Conservation (phyloP, 139 green algal species). For the Spirogloea muscicola region DNA sequence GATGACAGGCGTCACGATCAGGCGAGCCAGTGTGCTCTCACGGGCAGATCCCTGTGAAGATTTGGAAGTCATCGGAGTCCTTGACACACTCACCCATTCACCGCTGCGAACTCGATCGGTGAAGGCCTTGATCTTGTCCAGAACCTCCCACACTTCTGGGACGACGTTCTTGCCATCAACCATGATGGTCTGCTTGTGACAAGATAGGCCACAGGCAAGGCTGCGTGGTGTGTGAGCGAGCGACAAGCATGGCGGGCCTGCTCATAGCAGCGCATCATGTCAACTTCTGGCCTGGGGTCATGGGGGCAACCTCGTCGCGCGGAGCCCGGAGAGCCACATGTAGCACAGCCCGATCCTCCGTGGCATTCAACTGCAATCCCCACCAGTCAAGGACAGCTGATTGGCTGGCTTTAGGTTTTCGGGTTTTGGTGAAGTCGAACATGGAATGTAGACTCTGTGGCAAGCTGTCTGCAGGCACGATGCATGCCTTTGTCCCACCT, state of each 20-base stretch:
- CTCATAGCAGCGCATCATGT: too few species aligned
- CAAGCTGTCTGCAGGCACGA: neutral
- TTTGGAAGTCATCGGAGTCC: too few species aligned
- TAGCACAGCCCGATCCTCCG: conserved; percentile 91
- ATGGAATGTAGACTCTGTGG: neutral
- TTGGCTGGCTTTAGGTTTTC: neutral
- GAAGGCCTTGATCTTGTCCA: conserved; percentile 98
- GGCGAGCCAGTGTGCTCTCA: too few species aligned
- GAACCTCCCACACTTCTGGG: conserved; percentile 90
- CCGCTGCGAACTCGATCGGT: conserved; percentile 80
- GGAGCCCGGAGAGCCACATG: conserved; percentile 87
- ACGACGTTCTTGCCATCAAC: conserved; percentile 88
- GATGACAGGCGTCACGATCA: too few species aligned
- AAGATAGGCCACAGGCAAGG: too few species aligned
- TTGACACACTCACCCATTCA: conserved; percentile 54
- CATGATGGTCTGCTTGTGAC: conserved; percentile 61
- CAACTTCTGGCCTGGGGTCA: too few species aligned
- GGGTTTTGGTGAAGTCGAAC: neutral
- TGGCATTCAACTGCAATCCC: conserved; percentile 48
- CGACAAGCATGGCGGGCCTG: neutral
- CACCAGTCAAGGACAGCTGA: neutral
- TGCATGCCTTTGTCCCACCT: neutral
- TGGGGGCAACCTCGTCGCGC: conserved; percentile 68
- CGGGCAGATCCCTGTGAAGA: too few species aligned
- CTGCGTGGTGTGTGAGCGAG: too few species aligned